Base-by-base conservation (phyloP, 495 filamentous ascomycete species). In the Cercophora samala region DNA sequence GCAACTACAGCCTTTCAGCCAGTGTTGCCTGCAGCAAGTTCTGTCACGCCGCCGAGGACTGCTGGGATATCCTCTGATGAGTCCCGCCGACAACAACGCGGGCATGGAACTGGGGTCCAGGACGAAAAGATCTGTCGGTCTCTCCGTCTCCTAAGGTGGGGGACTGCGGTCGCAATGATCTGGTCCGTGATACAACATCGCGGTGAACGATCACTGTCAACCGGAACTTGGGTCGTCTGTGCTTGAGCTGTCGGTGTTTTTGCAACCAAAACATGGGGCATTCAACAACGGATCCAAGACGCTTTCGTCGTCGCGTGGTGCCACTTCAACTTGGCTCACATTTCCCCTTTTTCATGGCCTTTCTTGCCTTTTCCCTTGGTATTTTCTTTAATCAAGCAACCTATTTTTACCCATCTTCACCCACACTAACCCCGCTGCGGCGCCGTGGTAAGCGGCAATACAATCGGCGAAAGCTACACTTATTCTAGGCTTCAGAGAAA, bases 21-120 rank as follows among this genome's bases (percentile, higher is more conserved):
- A 97, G 93, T 81, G 94, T 99, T 32, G 95, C 95, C 42, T 99
- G 95, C 83, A 96, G 93, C 83, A 98, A 97, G 79, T 97, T 99
- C 82, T 97, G 95, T 80, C 95, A 99, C 78, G 95, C 95, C 58
- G 95, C 93, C 29, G 95, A 99, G 79, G 95, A 99, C 76, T 88
- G 89, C 53, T 99, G 95, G 95, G 88, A 93, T 71, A 92, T 99
- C 69, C 85, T 97, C 71, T 99, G 85, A 80, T 53, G 19, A n/a
- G 46, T 2, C 56, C 9, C 8, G 58, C 25, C 52, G 23, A 54
- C 21, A 22, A 51, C 52, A 24, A 42, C 60, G 54, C 37, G 51
- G 59, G 66, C 53, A 60, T 18, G 73, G 64, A 70, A 68, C 37
- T 66, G 72, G 68, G 73, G 37, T 18, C 8, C 62, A 66, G 64